Evolutionary conservation across 306 rosid species (phyloP).

Genomic region (Lathyrus oleraceus): DNA sequence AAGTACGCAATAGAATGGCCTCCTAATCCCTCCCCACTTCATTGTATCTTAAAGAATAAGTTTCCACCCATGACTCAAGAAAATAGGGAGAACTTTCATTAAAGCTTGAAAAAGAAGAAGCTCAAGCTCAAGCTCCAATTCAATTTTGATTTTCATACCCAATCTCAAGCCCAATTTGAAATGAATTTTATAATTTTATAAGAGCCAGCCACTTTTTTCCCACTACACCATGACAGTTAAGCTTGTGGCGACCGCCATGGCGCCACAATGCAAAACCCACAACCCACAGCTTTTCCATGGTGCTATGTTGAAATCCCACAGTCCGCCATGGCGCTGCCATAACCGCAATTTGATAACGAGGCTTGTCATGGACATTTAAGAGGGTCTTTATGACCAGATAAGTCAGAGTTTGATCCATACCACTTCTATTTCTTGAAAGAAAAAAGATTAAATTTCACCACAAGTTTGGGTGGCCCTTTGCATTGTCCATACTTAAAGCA

Average conservation of each 20-base stretch:
- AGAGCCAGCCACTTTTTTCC: too few relatives aligned
- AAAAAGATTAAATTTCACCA: not conserved
- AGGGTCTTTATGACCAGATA: not conserved
- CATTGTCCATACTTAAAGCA: not conserved
- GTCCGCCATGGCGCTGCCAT: too few relatives aligned
- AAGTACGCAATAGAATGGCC: not conserved
- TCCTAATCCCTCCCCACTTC: constrained; percentile 1
- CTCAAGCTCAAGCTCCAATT: constrained; percentile 14
- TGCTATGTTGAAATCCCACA: too few relatives aligned
- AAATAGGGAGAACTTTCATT: constrained; percentile 7
- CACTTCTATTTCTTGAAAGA: not conserved
- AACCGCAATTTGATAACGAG: too few relatives aligned
- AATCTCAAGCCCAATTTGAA: constrained; percentile 20
- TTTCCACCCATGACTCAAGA: constrained; percentile 6
- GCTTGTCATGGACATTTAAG: not conserved
- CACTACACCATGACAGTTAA: too few relatives aligned
- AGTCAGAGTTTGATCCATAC: constrained; percentile 1
- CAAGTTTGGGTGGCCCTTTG: not conserved
- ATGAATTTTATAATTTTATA: not conserved
- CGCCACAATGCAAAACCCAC: too few relatives aligned
- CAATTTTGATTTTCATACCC: not conserved
- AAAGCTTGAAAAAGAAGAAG: constrained; percentile 2
- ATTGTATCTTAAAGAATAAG: constrained; percentile 15
- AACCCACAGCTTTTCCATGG: too few relatives aligned
- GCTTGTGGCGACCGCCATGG: too few relatives aligned